Percentiles rank a stretch among this genome's conserved stretches.
These are phyloP conservation scores for Cafeteria roenbergensis DNA, from an alignment of 108 stramenopile genomes.

Conservation along the genomic window DNA sequence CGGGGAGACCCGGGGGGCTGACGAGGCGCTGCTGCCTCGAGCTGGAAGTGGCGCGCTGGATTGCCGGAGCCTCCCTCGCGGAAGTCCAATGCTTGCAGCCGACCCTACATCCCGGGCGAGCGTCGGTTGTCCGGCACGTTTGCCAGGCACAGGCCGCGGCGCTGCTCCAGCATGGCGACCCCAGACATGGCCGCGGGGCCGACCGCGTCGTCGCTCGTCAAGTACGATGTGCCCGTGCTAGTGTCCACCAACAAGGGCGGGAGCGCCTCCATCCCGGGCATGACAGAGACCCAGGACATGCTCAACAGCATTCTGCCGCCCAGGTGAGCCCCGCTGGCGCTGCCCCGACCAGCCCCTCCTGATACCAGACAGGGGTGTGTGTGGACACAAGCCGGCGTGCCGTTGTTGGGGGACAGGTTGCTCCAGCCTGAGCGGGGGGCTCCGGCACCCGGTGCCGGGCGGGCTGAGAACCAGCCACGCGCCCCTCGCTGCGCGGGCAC, in stretches of 20 bases:
- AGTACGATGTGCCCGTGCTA: slow-evolving; percentile 43
- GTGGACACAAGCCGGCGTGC: background rate
- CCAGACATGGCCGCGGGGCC: too few relatives aligned
- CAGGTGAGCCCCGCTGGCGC: slow-evolving; percentile 15
- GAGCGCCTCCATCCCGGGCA: background rate
- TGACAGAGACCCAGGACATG: slow-evolving; percentile 51
- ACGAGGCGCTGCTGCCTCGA: too few relatives aligned
- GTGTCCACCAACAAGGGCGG: slow-evolving; percentile 35
- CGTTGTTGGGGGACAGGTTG: background rate
- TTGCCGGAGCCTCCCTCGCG: too few relatives aligned
- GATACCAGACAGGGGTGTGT: background rate
- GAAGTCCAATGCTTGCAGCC: too few relatives aligned
- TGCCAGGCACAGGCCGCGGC: too few relatives aligned
- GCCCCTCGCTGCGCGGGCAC: background rate
- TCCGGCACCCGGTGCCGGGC: background rate
- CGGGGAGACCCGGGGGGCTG: too few relatives aligned
- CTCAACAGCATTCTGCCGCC: slow-evolving; percentile 53
- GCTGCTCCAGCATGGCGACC: too few relatives aligned
- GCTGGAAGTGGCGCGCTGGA: too few relatives aligned
- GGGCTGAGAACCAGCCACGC: background rate
- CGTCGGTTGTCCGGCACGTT: too few relatives aligned
- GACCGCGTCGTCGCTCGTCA: slow-evolving; percentile 43
- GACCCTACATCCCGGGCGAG: too few relatives aligned
- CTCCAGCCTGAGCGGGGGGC: background rate
- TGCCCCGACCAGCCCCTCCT: background rate